phyloP scores from a whole-genome alignment of 176 grass and related monocot species.

The Phoenix roebelenii region DNA sequence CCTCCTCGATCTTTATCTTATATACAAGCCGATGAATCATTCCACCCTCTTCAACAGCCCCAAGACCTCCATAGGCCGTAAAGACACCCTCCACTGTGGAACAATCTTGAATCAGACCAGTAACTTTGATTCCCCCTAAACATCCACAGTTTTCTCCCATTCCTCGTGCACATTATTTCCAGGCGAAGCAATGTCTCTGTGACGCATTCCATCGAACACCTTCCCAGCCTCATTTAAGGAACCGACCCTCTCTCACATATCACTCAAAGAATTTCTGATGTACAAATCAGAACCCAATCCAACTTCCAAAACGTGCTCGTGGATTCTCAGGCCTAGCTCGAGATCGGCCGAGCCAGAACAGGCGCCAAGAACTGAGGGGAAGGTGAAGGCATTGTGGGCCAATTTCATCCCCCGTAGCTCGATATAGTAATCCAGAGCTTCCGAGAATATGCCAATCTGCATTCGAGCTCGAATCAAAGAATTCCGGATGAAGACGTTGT shows the following conservation, averaged over 20 bases:
- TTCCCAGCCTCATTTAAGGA: neutral
- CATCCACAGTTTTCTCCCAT: too few species aligned
- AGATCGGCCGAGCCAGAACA: neutral
- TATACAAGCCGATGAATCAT: neutral
- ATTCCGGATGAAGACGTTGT: slow-evolving; percentile 1
- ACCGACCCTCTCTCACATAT: neutral
- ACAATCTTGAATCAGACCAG: neutral
- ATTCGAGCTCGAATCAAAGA: neutral
- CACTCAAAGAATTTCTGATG: neutral
- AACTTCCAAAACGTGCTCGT: neutral
- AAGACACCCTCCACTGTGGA: slow-evolving; percentile 1
- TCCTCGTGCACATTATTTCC: neutral
- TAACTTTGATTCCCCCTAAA: neutral
- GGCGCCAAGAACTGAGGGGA: neutral
- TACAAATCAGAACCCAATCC: neutral
- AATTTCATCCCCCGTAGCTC: neutral
- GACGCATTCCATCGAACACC: neutral
- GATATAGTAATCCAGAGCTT: neutral
- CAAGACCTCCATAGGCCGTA: neutral
- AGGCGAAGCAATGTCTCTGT: neutral
- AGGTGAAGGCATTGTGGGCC: neutral
- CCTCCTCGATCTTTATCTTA: neutral
- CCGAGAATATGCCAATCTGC: neutral
- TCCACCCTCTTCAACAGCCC: neutral
- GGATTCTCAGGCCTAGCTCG: neutral